phyloP scores from a whole-genome alignment of 1,139 yeast species.

The Taphrina deformans region DNA sequence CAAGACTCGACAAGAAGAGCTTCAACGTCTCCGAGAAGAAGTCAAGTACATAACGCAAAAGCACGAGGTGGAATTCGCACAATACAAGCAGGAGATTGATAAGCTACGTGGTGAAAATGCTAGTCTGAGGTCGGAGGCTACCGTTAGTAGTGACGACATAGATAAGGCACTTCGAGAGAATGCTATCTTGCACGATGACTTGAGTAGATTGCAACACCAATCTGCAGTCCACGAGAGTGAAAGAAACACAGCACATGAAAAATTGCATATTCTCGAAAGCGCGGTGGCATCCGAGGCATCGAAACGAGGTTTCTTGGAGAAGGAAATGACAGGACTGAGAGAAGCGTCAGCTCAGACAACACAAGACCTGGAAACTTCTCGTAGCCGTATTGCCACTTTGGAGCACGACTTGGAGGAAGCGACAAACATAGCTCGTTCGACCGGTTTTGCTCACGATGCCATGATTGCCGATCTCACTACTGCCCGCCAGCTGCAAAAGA shows the following conservation, averaged over 20 bases:
- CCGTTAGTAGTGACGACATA: conserved; percentile 8
- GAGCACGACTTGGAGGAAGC: conserved; percentile 16
- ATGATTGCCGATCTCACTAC: not conserved
- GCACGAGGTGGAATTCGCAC: conserved; percentile 38
- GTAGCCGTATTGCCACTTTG: not conserved
- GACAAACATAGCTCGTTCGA: conserved; percentile 23
- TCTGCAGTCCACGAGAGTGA: conserved; percentile 43
- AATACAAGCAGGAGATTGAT: conserved; percentile 36
- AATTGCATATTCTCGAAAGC: conserved; percentile 40
- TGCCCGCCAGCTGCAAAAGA: conserved; percentile 36
- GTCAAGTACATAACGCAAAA: conserved; percentile 37
- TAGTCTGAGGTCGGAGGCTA: conserved; percentile 27
- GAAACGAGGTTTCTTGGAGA: conserved; percentile 25
- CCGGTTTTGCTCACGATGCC: not conserved
- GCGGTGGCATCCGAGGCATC: conserved; percentile 38
- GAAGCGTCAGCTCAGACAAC: conserved; percentile 17
- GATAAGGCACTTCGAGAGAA: conserved; percentile 24
- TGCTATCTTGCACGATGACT: conserved; percentile 37
- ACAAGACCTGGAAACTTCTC: not conserved
- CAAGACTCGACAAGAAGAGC: conserved; percentile 40
- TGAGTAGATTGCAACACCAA: conserved; percentile 39
- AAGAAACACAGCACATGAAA: conserved; percentile 41
- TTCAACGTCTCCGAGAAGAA: conserved; percentile 35
- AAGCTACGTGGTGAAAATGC: conserved; percentile 36
- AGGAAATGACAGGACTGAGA: conserved; percentile 13